Evolutionary conservation across 2,329 filamentous ascomycete species (phyloP).

Genomic region (Amauroascus verrucosus): DNA sequence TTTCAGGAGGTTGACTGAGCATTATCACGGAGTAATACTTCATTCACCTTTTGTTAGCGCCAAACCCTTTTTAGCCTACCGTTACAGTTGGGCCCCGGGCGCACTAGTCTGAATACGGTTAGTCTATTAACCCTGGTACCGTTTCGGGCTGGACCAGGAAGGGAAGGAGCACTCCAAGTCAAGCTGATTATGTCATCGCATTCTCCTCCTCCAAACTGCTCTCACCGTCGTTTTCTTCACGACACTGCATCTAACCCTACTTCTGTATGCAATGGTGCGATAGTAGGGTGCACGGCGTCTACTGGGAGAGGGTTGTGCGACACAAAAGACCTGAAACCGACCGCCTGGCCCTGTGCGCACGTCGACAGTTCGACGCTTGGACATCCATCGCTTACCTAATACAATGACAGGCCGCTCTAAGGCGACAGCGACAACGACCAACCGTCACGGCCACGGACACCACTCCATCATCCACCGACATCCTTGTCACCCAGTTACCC

Average conservation of each 20-base stretch:
- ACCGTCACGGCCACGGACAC: neutral
- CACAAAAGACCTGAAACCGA: too few relatives aligned
- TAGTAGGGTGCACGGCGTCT: too few relatives aligned
- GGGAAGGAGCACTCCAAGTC: neutral
- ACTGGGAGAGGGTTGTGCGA: too few relatives aligned
- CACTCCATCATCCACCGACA: neutral
- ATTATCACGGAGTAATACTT: constrained; percentile 1
- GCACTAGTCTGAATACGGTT: constrained; percentile 2
- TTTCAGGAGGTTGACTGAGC: constrained; percentile 12
- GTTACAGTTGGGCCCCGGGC: neutral
- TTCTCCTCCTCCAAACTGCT: too few relatives aligned
- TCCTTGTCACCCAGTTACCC: neutral
- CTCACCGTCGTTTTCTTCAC: too few relatives aligned
- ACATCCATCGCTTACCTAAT: neutral
- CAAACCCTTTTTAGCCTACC: constrained; percentile 9
- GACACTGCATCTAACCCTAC: too few relatives aligned
- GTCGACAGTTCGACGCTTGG: too few relatives aligned
- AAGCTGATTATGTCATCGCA: constrained; percentile 2
- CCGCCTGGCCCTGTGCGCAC: too few relatives aligned
- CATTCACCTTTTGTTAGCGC: neutral
- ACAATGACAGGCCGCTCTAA: too few relatives aligned
- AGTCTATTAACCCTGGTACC: neutral
- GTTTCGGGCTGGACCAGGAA: neutral
- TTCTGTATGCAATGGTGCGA: too few relatives aligned
- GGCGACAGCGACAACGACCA: neutral